Evolutionary conservation across 129 eudicot genomes (phyloP), one percentile per base, ranked within the genome.

Genomic region (Gnaphalium uliginosum): DNA sequence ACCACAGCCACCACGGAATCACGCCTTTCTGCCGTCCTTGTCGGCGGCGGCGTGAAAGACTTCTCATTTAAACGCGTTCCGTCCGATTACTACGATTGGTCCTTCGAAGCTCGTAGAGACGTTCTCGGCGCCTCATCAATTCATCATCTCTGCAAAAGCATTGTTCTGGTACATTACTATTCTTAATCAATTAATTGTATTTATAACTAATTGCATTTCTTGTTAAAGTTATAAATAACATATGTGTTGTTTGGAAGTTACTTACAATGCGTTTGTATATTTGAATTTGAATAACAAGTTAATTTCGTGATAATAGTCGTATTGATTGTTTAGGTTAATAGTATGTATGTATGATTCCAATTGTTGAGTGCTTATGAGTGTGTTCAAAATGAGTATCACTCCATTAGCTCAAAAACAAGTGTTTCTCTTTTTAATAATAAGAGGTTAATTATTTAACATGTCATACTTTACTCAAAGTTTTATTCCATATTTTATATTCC

Each of bases 101-200:
- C 92, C 18, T 83, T 87, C 21, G 95, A 95, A 58, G 63, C 89
- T 72, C 84, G 99, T 17, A 81, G 97, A 4, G 96, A 91, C 66
- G 50, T 82, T 75, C 89, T 95, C 57, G 89, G 69, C 8, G 99
- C 99, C 48, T 76, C 90, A 22, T 95, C 99, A 63, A 78, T 91
- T 50, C 82, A 95, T 67, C 99, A 95, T 76, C 97, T 91, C 78
- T 95, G 99, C 86, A 95, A 95, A 80, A 91, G 97, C 92, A 91
- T 95, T 83, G 99, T 95, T 30, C 75, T 95, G 96, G 99, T 94
- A 85, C 76, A 22, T 25, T 9, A 68, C 27, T 63, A 33, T 39
- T 14, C 37, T 75, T 43, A 11, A 24, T 8, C 29, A 56, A 13
- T 46, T 18, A 41, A 41, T 32, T 50, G 60, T 54, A 17, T n/a